phyloP scores from a whole-genome alignment of 495 filamentous ascomycete genomes.

The Pyrenopolyporus hunteri region DNA sequence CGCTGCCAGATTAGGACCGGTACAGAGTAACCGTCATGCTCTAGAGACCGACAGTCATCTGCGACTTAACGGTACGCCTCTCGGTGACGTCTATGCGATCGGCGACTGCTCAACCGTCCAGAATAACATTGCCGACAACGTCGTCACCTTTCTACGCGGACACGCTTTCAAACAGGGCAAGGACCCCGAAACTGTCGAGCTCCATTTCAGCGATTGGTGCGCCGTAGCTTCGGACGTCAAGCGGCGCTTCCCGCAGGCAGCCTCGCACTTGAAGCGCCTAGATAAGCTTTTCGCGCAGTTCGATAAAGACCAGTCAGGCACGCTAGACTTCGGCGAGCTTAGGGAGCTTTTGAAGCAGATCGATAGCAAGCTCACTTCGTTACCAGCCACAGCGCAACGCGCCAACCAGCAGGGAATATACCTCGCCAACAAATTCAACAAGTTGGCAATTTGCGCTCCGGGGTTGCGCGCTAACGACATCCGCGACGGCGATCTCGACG shows the following conservation, averaged over 20 bases:
- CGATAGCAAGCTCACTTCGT: slow-evolving; percentile 83
- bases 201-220: slow-evolving; percentile 89
- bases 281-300: slow-evolving; percentile 90
- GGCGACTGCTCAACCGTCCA: slow-evolving; percentile 98
- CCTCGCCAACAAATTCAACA: slow-evolving; percentile 92
- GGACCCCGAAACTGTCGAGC: slow-evolving; percentile 80
- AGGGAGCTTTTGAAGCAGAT: slow-evolving; percentile 87
- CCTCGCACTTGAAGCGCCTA: slow-evolving; percentile 83
- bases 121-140: slow-evolving; percentile 89
- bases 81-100: slow-evolving; percentile 95
- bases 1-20: slow-evolving; percentile 69
- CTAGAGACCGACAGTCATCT: slow-evolving; percentile 96
- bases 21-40: slow-evolving; percentile 87
- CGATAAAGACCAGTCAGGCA: slow-evolving; percentile 90
- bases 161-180: slow-evolving; percentile 91
- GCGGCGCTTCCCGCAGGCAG: slow-evolving; percentile 91
- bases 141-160: slow-evolving; percentile 85
- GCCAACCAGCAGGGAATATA: slow-evolving; percentile 97
- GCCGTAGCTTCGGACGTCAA: slow-evolving; percentile 80
- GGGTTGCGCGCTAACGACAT: slow-evolving; percentile 82
- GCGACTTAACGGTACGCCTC: slow-evolving; percentile 85
- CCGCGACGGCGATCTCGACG: slow-evolving; percentile 87
- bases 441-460: slow-evolving; percentile 78
- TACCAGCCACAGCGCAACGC: slow-evolving; percentile 92
- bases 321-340: slow-evolving; percentile 91